These are phyloP conservation scores for Phytophthora vignae DNA, from an alignment of 352 stramenopile genomes.

Conservation along the genomic window DNA sequence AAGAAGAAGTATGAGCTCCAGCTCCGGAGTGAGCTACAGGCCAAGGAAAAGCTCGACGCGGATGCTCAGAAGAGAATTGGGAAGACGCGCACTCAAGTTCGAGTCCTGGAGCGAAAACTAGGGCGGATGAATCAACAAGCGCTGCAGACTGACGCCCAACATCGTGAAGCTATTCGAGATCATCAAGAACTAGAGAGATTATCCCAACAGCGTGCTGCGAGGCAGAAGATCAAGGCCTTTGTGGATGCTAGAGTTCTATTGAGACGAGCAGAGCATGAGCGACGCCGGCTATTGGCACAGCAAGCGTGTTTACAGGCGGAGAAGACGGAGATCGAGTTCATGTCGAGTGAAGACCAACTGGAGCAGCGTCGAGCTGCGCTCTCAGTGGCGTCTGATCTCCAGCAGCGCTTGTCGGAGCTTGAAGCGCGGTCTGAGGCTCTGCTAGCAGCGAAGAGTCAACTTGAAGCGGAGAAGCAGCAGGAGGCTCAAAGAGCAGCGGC, in stretches of 20 bases:
- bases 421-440: conserved; percentile 32
- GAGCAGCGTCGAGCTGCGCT: conserved; percentile 30
- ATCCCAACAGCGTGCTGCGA: conserved; percentile 28
- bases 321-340: conserved; percentile 45
- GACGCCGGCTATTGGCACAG: conserved; percentile 10
- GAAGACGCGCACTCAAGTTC: conserved; percentile 39
- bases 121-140: conserved; percentile 22
- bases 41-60: conserved; percentile 29
- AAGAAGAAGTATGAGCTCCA: conserved; percentile 25
- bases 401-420: conserved; percentile 30
- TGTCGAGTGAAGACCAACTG: conserved; percentile 46
- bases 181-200: conserved; percentile 24
- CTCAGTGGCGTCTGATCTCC: conserved; percentile 19
- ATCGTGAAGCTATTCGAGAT: conserved; percentile 24
- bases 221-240: conserved; percentile 51
- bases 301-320: conserved; percentile 36
- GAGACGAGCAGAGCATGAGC: conserved; percentile 24
- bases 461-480: conserved; percentile 36
- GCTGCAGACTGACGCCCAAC: conserved; percentile 10
- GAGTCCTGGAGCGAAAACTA: conserved; percentile 50
- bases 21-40: conserved; percentile 19
- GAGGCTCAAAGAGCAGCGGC: conserved; percentile 23
- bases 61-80: conserved; percentile 27
- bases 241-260: conserved; percentile 30
- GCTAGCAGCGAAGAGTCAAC: conserved; percentile 17